These are phyloP conservation scores for Calophaca sinica DNA, from an alignment of 306 rosid genomes.

Conservation along the genomic window DNA sequence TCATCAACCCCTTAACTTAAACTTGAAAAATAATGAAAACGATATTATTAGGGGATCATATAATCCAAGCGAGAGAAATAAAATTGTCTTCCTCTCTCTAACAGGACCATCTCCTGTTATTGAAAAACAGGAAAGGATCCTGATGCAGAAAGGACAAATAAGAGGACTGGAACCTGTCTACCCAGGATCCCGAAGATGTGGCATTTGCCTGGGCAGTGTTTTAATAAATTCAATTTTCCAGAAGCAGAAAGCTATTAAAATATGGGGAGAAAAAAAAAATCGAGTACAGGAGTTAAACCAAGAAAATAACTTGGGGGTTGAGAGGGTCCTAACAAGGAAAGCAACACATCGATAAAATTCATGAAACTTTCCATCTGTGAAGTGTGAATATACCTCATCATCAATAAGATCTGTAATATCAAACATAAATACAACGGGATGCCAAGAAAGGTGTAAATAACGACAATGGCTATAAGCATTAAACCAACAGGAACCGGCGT, in stretches of 20 bases:
- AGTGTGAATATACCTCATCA: not conserved
- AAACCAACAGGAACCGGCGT: conserved; percentile 35
- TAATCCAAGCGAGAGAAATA: too few relatives aligned
- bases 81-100: too few relatives aligned
- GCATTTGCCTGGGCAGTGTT: not conserved
- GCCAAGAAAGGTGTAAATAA: not conserved
- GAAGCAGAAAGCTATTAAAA: too few relatives aligned
- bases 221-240: too few relatives aligned
- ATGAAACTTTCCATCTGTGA: not conserved
- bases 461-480: not conserved
- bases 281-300: too few relatives aligned
- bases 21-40: not conserved
- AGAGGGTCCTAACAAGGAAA: not conserved
- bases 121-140: too few relatives aligned
- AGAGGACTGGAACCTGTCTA: not conserved
- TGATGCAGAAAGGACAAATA: not conserved
- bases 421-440: conserved; percentile 13
- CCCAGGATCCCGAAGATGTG: not conserved
- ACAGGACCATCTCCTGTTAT: too few relatives aligned
- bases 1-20: not conserved
- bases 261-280: too few relatives aligned
- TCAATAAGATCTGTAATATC: conserved; percentile 15
- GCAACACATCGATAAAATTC: not conserved
- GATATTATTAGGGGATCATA: too few relatives aligned
- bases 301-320: too few relatives aligned